These are phyloP conservation scores for Nymphaea thermarum DNA, from an alignment of 164 flowering plant species.

Conservation along the genomic window DNA sequence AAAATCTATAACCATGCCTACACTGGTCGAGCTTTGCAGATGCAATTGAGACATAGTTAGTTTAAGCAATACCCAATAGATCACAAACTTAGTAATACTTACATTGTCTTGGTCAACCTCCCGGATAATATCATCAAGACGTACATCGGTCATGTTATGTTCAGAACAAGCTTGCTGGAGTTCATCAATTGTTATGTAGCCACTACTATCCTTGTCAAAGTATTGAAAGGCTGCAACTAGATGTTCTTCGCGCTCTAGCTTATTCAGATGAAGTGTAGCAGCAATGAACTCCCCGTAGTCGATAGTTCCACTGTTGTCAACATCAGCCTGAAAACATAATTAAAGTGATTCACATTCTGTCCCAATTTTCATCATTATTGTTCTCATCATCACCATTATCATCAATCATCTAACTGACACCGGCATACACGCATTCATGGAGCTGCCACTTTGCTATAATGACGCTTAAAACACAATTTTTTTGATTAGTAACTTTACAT, in stretches of 20 bases:
- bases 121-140: slow-evolving; percentile 76
- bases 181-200: slow-evolving; percentile 91
- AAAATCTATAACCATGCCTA: too few species aligned
- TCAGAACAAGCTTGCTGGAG: slow-evolving; percentile 95
- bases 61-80: neutral
- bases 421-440: neutral
- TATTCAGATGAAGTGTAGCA: slow-evolving; percentile 91
- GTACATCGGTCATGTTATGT: slow-evolving; percentile 77
- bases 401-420: neutral
- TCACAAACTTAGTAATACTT: slow-evolving; percentile 11
- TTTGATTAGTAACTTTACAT: too few species aligned
- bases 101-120: slow-evolving; percentile 99
- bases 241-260: slow-evolving; percentile 95
- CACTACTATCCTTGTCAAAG: slow-evolving; percentile 96
- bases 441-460: neutral
- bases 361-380: neutral
- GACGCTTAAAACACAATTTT: neutral
- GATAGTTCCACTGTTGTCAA: slow-evolving; percentile 94
- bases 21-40: too few species aligned
- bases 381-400: neutral
- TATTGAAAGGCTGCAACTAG: slow-evolving; percentile 87
- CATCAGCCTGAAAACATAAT: slow-evolving; percentile 66
- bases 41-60: too few species aligned
- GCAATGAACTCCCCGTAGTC: slow-evolving; percentile 96
- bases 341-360: slow-evolving; percentile 1